These are phyloP conservation scores for Alternaria ethzedia DNA, from an alignment of 2,329 filamentous ascomycete species.

Conservation along the genomic window DNA sequence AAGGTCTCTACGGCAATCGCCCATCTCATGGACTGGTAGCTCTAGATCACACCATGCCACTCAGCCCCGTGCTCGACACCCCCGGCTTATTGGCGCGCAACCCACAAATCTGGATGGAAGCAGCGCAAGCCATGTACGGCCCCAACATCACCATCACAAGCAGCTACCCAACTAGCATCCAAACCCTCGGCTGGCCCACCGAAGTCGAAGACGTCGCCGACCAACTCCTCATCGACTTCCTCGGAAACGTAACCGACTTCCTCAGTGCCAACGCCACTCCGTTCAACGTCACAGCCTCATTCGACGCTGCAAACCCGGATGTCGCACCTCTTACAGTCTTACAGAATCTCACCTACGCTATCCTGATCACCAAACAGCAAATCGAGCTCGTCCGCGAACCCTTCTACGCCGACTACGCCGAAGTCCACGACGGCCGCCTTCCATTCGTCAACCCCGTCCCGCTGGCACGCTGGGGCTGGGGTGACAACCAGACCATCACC, in stretches of 20 bases:
- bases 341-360: constrained; percentile 55
- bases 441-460: constrained; percentile 61
- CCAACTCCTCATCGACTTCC: constrained; percentile 52
- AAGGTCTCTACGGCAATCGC: constrained; percentile 60
- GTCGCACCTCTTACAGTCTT: constrained; percentile 43
- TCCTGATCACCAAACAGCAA: constrained; percentile 58
- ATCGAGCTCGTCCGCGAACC: constrained; percentile 54
- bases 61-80: constrained; percentile 57
- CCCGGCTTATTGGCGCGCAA: constrained; percentile 56
- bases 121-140: constrained; percentile 55
- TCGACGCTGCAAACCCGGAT: constrained; percentile 42
- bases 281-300: constrained; percentile 48
- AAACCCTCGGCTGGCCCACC: constrained; percentile 53
- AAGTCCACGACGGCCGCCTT: constrained; percentile 51
- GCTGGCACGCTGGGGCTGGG: constrained; percentile 57
- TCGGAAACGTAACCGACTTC: constrained; percentile 53
- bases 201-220: constrained; percentile 36
- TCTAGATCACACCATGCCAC: constrained; percentile 57
- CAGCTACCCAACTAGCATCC: constrained; percentile 52
- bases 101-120: constrained; percentile 52
- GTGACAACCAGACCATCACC: constrained; percentile 47
- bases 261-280: constrained; percentile 48
- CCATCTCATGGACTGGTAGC: constrained; percentile 56
- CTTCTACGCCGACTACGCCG: constrained; percentile 59
- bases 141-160: constrained; percentile 53